Conservation (phyloP, 768 basidiomycete species). For the Coprinopsis strossmayeri region DNA sequence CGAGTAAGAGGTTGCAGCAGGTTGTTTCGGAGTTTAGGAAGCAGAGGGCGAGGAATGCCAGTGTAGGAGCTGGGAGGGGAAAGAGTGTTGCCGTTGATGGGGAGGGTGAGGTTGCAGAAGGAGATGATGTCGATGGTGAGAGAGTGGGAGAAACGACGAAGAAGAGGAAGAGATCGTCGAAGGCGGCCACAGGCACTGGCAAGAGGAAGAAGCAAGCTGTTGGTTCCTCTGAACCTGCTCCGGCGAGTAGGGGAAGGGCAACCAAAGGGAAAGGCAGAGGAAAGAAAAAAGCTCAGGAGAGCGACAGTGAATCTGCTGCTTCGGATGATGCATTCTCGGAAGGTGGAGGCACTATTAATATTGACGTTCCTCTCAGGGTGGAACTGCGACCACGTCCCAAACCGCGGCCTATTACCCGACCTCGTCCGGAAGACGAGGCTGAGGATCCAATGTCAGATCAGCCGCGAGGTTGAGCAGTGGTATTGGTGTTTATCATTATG, state of each 20-base stretch:
- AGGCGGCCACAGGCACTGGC: constrained; percentile 6
- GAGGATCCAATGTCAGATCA: not conserved
- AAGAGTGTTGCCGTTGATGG: constrained; percentile 20
- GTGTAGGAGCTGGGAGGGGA: constrained; percentile 18
- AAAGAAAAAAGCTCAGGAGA: constrained; percentile 7
- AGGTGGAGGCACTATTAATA: constrained; percentile 6
- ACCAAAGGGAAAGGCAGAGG: constrained; percentile 7
- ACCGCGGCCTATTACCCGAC: constrained; percentile 15
- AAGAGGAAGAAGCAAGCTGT: constrained; percentile 3
- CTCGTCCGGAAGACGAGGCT: not conserved
- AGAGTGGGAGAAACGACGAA: constrained; percentile 18
- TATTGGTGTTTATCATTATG: not conserved
- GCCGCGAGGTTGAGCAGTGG: not conserved
- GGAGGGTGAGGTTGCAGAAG: constrained; percentile 16
- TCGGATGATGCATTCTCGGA: constrained; percentile 4
- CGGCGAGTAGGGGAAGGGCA: no score
- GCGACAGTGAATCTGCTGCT: not conserved
- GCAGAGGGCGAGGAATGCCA: constrained; percentile 32
- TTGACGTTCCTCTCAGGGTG: constrained; percentile 20
- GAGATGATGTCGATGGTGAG: no score
- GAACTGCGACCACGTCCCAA: constrained; percentile 37
- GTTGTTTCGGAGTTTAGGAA: constrained; percentile 79
- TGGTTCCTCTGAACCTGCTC: constrained; percentile 6
- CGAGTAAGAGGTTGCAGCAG: constrained; percentile 82
- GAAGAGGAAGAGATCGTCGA: constrained; percentile 22